Evolutionary conservation across 2,329 filamentous ascomycete genomes (phyloP).

Genomic region (Endocalyx cinctus): DNA sequence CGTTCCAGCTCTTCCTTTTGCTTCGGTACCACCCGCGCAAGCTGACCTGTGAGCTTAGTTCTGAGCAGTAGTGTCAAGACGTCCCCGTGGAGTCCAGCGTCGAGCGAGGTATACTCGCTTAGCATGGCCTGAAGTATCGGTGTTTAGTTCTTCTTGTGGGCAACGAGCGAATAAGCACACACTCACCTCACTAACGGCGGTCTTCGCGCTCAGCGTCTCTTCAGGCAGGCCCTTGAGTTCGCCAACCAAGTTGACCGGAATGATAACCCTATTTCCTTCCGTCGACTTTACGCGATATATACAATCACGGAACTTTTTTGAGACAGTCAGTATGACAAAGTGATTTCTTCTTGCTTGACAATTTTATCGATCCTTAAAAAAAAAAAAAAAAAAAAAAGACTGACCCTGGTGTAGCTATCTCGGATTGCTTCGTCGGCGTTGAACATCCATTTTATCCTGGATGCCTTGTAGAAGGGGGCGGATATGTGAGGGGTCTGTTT

Average conservation of each 20-base stretch:
- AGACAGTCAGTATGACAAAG: slow-evolving; percentile 5
- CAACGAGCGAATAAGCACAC: too few relatives aligned
- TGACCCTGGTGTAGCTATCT: slow-evolving; percentile 45
- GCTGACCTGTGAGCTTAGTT: slow-evolving; percentile 43
- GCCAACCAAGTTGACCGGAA: slow-evolving; percentile 39
- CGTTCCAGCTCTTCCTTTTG: slow-evolving; percentile 44
- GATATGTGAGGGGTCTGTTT: slow-evolving; percentile 28
- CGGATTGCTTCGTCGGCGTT: slow-evolving; percentile 42
- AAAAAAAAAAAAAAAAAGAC: slow-evolving; percentile 2
- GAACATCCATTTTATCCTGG: slow-evolving; percentile 47
- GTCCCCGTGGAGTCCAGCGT: slow-evolving; percentile 41
- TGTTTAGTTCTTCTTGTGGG: too few relatives aligned
- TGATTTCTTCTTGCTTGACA: neutral
- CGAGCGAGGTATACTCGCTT: slow-evolving; percentile 48
- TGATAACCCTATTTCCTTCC: slow-evolving; percentile 43
- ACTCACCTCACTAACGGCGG: slow-evolving; percentile 43
- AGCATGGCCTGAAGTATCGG: slow-evolving; percentile 47
- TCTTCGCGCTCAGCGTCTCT: slow-evolving; percentile 42
- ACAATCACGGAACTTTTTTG: slow-evolving; percentile 39
- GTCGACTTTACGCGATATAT: slow-evolving; percentile 49
- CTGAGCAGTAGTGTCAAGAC: slow-evolving; percentile 39
- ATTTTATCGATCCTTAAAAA: too few relatives aligned
- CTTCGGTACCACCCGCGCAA: slow-evolving; percentile 40
- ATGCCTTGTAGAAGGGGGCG: slow-evolving; percentile 43
- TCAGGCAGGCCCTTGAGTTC: slow-evolving; percentile 46